Evolutionary conservation across 75 land plant genomes (phyloP), one percentile per base, ranked within the genome.

Genomic region (Selaginella moellendorffii): DNA sequence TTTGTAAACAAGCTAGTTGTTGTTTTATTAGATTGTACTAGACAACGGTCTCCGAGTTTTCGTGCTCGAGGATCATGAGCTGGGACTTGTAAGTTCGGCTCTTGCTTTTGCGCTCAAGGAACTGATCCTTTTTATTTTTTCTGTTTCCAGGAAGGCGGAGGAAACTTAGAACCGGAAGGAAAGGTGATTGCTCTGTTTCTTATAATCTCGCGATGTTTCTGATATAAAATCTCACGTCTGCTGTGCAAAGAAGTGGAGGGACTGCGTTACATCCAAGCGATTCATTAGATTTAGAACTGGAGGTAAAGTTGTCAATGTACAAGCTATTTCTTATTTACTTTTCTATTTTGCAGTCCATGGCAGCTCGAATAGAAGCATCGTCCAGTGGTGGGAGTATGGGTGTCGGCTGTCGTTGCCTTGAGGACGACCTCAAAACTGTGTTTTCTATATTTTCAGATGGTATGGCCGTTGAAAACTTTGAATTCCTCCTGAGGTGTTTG

Each of bases 211-310:
- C n/a, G n/a, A n/a, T n/a, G n/a, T n/a, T n/a, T n/a, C n/a, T n/a
- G n/a, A n/a, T n/a, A n/a, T n/a, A n/a, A n/a, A n/a, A n/a, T n/a
- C n/a, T 63, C 20, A 52, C 68, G 23, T 64, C 72, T 9, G 42
- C 22, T 64, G 72, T 70, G 25, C 72, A 70, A 27, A 36, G 72
- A 27, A 70, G 72, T 53, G 72, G 72, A 53, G 72, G 72, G 21
- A 70, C 68, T 19, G 14, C 0, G 8, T 14, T 25, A 46, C 69
- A 70, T 63, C 72, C 72, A 51, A 28, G 26, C 0, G 67, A 64
- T n/a, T 14, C 20, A 14, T 30, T 70, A 27, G 67, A 70, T 24
- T 1, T 10, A 1, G 62, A 63, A 27, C 68, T 70, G 20, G 72
- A 70, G 67, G 72, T 70, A 5, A 5, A 5, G 5, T 14, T 36